Evolutionary conservation across 257 asterid genomes (phyloP).

Genomic region (Parsonsia alboflavescens): DNA sequence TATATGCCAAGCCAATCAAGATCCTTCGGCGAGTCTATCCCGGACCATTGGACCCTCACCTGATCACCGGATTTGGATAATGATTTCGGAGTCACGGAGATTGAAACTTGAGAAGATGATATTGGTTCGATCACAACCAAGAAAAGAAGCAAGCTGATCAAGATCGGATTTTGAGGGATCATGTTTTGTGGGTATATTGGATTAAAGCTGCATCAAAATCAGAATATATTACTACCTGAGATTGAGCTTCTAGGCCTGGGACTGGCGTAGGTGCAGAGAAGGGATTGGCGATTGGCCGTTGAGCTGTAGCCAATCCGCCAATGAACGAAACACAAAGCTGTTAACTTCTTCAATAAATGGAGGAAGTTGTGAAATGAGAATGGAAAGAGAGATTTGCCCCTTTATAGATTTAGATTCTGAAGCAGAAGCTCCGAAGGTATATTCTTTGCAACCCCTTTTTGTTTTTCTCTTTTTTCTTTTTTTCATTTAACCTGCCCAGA

Average conservation of each 20-base stretch:
- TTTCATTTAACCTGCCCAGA: background rate
- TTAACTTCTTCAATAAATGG: too few species aligned
- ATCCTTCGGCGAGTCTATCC: conserved; percentile 52
- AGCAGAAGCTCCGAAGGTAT: background rate
- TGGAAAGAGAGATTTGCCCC: too few species aligned
- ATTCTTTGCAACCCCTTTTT: background rate
- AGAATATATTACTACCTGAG: background rate
- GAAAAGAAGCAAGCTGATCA: conserved; percentile 16
- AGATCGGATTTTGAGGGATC: conserved; percentile 2
- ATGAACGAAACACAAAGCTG: background rate
- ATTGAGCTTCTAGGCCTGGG: background rate
- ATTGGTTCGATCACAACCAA: conserved; percentile 19
- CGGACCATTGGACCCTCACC: conserved; percentile 64
- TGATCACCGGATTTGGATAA: conserved; percentile 60
- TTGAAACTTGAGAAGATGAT: conserved; percentile 33
- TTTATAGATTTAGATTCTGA: background rate
- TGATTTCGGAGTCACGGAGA: conserved; percentile 43
- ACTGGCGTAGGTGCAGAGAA: background rate
- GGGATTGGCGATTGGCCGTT: background rate
- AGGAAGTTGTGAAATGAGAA: too few species aligned
- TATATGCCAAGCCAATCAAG: conserved; percentile 92
- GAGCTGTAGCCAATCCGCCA: background rate
- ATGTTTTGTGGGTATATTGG: background rate
- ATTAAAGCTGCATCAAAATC: background rate
- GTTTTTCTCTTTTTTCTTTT: background rate